Conservation (phyloP, 139 green algal genomes). For the Desmodesmus armatus region DNA sequence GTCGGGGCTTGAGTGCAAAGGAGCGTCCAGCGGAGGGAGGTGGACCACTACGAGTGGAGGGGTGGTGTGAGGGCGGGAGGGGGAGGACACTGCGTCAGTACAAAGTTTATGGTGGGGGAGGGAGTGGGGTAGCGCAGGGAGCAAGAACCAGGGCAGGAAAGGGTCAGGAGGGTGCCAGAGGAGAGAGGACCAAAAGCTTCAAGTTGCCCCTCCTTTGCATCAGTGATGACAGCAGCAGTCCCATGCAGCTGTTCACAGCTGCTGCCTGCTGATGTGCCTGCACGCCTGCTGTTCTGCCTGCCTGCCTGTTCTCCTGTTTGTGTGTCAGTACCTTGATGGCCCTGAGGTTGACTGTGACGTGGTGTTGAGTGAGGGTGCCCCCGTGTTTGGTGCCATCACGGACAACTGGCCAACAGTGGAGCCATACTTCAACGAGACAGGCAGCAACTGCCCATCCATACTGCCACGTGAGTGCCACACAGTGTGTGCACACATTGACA, state of each 20-base stretch:
- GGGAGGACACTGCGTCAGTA: too few species aligned
- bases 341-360: slow-evolving; percentile 90
- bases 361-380: slow-evolving; percentile 80
- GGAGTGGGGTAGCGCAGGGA: too few species aligned
- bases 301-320: neutral
- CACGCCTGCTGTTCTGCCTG: neutral
- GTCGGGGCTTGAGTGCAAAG: too few species aligned
- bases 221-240: too few species aligned
- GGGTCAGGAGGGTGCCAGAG: neutral
- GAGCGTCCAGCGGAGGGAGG: too few species aligned
- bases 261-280: neutral
- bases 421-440: slow-evolving; percentile 96
- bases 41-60: too few species aligned
- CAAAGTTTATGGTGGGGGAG: too few species aligned
- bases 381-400: slow-evolving; percentile 88
- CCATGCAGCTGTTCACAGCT: too few species aligned
- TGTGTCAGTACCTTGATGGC: slow-evolving; percentile 82
- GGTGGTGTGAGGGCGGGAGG: too few species aligned
- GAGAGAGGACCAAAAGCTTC: neutral
- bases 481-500: too few species aligned
- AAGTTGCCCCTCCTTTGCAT: neutral
- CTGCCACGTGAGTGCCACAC: slow-evolving; percentile 75
- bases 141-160: too few species aligned
- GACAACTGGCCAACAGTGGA: slow-evolving; percentile 84
- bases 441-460: slow-evolving; percentile 88